Percentiles rank a stretch among this genome's conserved stretches.
These are phyloP conservation scores for Lactarius sp. DNA, from an alignment of 768 basidiomycete species.

Conservation along the genomic window DNA sequence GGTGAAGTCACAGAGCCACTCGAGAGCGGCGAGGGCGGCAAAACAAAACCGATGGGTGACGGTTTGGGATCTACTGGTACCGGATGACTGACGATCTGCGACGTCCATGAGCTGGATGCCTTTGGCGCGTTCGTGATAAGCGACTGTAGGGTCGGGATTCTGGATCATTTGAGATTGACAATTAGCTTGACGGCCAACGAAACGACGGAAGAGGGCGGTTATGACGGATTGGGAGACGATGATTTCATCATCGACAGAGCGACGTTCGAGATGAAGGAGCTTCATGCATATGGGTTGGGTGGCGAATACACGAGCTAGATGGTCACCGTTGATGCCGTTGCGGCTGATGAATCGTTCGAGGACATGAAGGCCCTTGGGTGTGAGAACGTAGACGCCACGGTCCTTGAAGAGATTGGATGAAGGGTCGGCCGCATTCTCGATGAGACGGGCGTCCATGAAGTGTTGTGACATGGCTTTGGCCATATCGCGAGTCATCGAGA, in stretches of 20 bases:
- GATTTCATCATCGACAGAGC: slow-evolving; percentile 92
- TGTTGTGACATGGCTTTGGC: slow-evolving; percentile 99
- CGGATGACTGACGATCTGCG: slow-evolving; percentile 52
- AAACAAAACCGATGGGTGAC: slow-evolving; percentile 68
- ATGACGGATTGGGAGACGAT: slow-evolving; percentile 92
- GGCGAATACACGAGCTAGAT: slow-evolving; percentile 83
- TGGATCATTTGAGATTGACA: slow-evolving; percentile 48
- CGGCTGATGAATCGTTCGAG: slow-evolving; percentile 99
- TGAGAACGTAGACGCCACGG: slow-evolving; percentile 91
- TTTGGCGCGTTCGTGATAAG: slow-evolving; percentile 76
- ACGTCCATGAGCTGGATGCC: slow-evolving; percentile 68
- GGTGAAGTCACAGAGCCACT: slow-evolving; percentile 98
- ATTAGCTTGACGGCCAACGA: slow-evolving; percentile 85
- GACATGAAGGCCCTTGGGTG: slow-evolving; percentile 97
- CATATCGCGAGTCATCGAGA: slow-evolving; percentile 99
- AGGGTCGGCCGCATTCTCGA: slow-evolving; percentile 94
- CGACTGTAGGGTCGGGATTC: slow-evolving; percentile 56
- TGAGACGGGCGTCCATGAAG: slow-evolving; percentile 97
- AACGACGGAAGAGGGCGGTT: slow-evolving; percentile 93
- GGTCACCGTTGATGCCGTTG: slow-evolving; percentile 96
- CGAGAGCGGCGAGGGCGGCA: slow-evolving; percentile 78
- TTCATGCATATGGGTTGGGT: slow-evolving; percentile 97
- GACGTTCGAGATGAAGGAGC: slow-evolving; percentile 92
- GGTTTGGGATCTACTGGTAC: slow-evolving; percentile 43
- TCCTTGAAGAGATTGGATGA: slow-evolving; percentile 92